Percentiles rank a stretch among this genome's conserved stretches.
These are phyloP conservation scores for Epichloe elymi DNA, from an alignment of 2,329 filamentous ascomycete species.

Conservation along the genomic window DNA sequence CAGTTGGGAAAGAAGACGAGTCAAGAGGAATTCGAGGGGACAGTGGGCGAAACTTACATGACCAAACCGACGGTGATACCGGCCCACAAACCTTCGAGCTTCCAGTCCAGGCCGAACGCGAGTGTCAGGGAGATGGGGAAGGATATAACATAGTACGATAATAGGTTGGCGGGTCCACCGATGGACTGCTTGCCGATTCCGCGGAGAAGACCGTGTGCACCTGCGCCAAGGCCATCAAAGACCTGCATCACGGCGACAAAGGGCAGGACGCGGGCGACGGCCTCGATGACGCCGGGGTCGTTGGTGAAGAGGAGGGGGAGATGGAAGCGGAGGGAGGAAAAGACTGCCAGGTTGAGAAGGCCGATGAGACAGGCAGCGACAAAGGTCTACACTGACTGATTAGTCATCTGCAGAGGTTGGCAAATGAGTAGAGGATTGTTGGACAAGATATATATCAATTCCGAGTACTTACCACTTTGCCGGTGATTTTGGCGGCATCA, in stretches of 20 bases:
- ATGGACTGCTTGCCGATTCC: constrained; percentile 82
- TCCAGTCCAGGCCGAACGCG: constrained; percentile 66
- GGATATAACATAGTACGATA: constrained; percentile 76
- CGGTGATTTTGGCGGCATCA: constrained; percentile 65
- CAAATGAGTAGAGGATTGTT: too few species aligned
- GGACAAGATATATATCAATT: too few species aligned
- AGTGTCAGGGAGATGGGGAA: constrained; percentile 71
- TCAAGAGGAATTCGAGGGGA: neutral
- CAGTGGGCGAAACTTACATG: constrained; percentile 30
- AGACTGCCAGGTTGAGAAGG: constrained; percentile 60
- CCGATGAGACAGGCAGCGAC: constrained; percentile 57
- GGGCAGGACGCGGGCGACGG: constrained; percentile 60
- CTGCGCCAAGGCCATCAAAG: constrained; percentile 68
- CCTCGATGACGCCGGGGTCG: constrained; percentile 53
- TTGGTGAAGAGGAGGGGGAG: constrained; percentile 66
- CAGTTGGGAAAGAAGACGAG: constrained; percentile 2
- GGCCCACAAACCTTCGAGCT: constrained; percentile 68
- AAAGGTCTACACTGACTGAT: constrained; percentile 31
- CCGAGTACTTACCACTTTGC: constrained; percentile 52
- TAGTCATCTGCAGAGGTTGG: neutral
- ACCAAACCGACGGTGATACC: constrained; percentile 62
- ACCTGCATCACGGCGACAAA: constrained; percentile 81
- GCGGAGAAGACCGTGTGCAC: constrained; percentile 72
- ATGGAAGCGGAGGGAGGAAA: constrained; percentile 54
- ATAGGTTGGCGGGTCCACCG: constrained; percentile 77